A percentile compares a stretch with the other conserved stretches of the same genome.
Evolutionary conservation across 2,329 filamentous ascomycete genomes (phyloP).

Genomic region (Ampelomyces quisqualis): DNA sequence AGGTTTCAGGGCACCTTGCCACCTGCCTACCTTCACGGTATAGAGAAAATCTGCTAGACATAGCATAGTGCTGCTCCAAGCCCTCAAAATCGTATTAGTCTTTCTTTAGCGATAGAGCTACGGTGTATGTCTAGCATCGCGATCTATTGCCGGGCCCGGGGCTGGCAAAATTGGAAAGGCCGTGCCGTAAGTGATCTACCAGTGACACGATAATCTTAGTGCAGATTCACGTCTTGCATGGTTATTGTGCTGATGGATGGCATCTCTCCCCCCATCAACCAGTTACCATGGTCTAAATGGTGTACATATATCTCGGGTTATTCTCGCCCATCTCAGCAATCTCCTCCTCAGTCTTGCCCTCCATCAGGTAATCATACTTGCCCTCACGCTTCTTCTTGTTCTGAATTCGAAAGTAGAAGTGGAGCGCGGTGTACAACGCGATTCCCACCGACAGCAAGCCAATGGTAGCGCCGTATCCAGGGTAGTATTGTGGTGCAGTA

Average conservation of each 20-base stretch:
- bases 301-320: slow-evolving; percentile 29
- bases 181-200: too few relatives aligned
- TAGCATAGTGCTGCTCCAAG: too few relatives aligned
- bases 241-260: too few relatives aligned
- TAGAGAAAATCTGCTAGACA: too few relatives aligned
- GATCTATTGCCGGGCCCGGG: too few relatives aligned
- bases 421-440: slow-evolving; percentile 18
- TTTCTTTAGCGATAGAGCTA: too few relatives aligned
- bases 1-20: neutral
- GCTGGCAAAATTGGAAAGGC: too few relatives aligned
- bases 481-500: slow-evolving; percentile 16
- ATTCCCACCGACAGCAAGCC: slow-evolving; percentile 20
- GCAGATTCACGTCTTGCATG: too few relatives aligned
- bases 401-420: slow-evolving; percentile 23
- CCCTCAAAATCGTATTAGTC: too few relatives aligned
- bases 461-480: slow-evolving; percentile 29
- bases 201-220: too few relatives aligned
- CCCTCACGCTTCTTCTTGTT: slow-evolving; percentile 27
- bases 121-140: too few relatives aligned
- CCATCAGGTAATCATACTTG: slow-evolving; percentile 26
- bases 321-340: slow-evolving; percentile 28
- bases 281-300: slow-evolving; percentile 11
- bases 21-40: too few relatives aligned
- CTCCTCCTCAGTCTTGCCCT: slow-evolving; percentile 27
- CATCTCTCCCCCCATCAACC: neutral